Evolutionary conservation across 2,329 filamentous ascomycete genomes (phyloP), one percentile per base, ranked within the genome.

Genomic region (Epichloe bromicola): DNA sequence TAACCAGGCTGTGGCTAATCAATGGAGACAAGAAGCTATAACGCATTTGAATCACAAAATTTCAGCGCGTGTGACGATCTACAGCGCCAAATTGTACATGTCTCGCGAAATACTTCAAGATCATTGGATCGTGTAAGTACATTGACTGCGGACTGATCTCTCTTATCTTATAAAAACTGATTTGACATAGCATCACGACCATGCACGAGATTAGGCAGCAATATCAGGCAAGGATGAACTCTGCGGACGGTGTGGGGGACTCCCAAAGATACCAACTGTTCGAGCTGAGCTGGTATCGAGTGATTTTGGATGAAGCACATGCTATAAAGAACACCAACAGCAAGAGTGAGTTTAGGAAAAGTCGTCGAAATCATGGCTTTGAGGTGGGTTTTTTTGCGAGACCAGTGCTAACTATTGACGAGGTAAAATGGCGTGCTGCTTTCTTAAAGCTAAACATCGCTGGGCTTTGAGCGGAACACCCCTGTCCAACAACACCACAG

Each of bases 261-360:
- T 10, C 26, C 48, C 15, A 38, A 1, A 23, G 12, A 42, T 15
- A 14, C 19, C 20, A 44, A 48, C 19, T 54, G 15, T 48, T 54
- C 23, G 26, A 42, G 2, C 1, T 57, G 0, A 60, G 65, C 0
- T 79, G 71, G 65, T 70, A 75, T 40, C 64, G 80, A 1, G 53
- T 82, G 3, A 69, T 82, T 1, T 63, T 82, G 0, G 79, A 82
- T 44, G 79, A 82, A 56, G 76, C 72, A 0, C 78, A 81, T 47
- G 57, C 57, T 0, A 78, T 82, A 53, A 80, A 80, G 54, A 80
- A 78, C 33, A 62, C 69, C 5, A 51, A 51, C 0, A 60, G 63
- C 0, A 50, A 55, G 8, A 62, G 67, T 69, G 50, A 52, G 63
- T 59, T n/a, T 34, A 10, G 34, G 6, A 5, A 11, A 33, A 30